Conservation (phyloP, 495 filamentous ascomycete genomes). For the Aspergillus nanangensis region DNA sequence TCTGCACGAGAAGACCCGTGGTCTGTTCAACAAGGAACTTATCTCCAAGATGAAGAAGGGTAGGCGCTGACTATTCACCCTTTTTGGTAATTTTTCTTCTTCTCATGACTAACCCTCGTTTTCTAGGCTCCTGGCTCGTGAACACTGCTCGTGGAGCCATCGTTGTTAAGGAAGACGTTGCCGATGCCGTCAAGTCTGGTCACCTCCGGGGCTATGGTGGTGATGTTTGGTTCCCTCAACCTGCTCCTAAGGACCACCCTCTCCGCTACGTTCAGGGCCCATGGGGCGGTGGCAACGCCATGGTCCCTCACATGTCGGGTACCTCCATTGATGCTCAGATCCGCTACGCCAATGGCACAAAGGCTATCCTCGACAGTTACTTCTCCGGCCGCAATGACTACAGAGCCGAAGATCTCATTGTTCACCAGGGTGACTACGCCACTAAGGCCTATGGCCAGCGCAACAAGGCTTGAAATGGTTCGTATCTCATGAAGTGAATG, state of each 20-base stretch:
- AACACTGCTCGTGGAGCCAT: conserved; percentile 99
- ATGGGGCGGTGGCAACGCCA: conserved; percentile 95
- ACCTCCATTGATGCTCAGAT: conserved; percentile 96
- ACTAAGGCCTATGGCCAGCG: conserved; percentile 94
- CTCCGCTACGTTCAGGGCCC: conserved; percentile 92
- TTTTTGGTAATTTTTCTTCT: too few species aligned
- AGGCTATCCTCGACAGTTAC: conserved; percentile 88
- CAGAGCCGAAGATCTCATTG: conserved; percentile 85
- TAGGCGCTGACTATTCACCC: too few species aligned
- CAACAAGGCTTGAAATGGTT: conserved; percentile 26
- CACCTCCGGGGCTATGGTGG: conserved; percentile 97
- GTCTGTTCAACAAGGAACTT: conserved; percentile 99
- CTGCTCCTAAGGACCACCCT: conserved; percentile 89
- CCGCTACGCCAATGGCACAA: conserved; percentile 85
- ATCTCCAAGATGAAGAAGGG: conserved; percentile 99
- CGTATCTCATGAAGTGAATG: conserved; percentile 5
- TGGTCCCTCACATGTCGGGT: conserved; percentile 97
- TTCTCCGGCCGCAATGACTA: conserved; percentile 84
- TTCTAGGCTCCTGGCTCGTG: conserved; percentile 83
- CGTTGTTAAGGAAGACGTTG: conserved; percentile 98
- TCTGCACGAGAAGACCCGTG: conserved; percentile 93
- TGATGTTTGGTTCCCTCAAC: conserved; percentile 92
- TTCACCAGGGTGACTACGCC: conserved; percentile 86
- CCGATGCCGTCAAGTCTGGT: conserved; percentile 84
- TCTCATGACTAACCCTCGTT: conserved; percentile 6